Conservation (phyloP, 2,329 filamentous ascomycete species). For the Eurotiales sp. region DNA sequence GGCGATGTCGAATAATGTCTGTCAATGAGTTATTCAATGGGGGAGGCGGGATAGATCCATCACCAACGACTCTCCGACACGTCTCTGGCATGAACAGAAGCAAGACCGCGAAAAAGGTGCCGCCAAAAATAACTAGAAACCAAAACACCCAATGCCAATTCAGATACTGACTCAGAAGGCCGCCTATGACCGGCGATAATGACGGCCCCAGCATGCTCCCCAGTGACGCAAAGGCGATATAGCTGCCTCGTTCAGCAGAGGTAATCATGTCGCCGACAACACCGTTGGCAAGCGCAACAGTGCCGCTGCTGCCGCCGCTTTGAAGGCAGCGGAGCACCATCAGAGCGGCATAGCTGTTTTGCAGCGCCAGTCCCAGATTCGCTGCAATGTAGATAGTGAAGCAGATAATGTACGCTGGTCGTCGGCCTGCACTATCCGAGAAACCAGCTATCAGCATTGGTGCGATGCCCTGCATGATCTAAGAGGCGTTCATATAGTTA, state of each 20-base stretch:
- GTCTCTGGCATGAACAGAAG: conserved; percentile 35
- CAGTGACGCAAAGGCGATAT: conserved; percentile 35
- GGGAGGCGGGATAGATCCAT: conserved; percentile 26
- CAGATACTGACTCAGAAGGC: conserved; percentile 31
- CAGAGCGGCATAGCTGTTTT: conserved; percentile 29
- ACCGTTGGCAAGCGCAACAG: conserved; percentile 37
- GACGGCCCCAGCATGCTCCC: conserved; percentile 31
- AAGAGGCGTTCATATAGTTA: neutral
- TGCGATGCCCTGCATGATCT: conserved; percentile 54
- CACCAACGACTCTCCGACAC: conserved; percentile 31
- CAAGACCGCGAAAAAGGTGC: conserved; percentile 32
- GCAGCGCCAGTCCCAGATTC: conserved; percentile 37
- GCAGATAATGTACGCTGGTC: conserved; percentile 49
- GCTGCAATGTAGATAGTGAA: conserved; percentile 44
- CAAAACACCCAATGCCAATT: conserved; percentile 42
- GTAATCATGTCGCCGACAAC: conserved; percentile 39
- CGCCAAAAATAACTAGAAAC: conserved; percentile 47
- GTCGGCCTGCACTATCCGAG: conserved; percentile 47
- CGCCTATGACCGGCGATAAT: conserved; percentile 33
- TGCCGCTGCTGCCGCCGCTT: conserved; percentile 35
- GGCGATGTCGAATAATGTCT: conserved; percentile 21
- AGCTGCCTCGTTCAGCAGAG: conserved; percentile 34
- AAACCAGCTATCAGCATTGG: conserved; percentile 51
- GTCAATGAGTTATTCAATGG: conserved; percentile 22
- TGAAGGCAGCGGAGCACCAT: conserved; percentile 35